Evolutionary conservation across 179 eudicot species (phyloP).

Genomic region (Pouteria campechiana): DNA sequence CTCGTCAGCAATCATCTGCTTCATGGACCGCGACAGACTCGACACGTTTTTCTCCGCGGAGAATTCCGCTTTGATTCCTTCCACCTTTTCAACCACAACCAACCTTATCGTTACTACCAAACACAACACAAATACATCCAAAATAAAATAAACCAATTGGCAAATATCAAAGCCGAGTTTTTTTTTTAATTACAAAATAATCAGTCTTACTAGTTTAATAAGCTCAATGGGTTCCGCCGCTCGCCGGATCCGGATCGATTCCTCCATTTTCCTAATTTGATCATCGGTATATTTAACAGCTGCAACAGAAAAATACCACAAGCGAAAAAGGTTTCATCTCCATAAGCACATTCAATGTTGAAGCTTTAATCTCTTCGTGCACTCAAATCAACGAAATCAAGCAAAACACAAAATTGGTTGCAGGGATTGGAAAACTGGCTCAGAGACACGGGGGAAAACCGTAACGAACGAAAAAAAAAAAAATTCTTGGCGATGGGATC

Average conservation of each 20-base stretch:
- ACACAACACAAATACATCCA: not conserved
- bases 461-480: too few species aligned
- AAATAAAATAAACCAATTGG: not conserved
- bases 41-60: constrained; percentile 21
- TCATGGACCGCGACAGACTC: constrained; percentile 41
- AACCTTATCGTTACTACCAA: not conserved
- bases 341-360: not conserved
- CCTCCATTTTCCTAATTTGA: constrained; percentile 77
- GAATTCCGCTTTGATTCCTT: constrained; percentile 25
- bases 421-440: too few species aligned
- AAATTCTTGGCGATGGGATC: too few species aligned
- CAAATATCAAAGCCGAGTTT: constrained; percentile 3
- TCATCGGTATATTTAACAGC: constrained; percentile 62
- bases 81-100: constrained; percentile 33
- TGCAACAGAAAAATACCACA: constrained; percentile 15
- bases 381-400: not conserved
- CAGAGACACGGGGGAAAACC: too few species aligned
- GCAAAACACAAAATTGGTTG: not conserved
- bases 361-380: not conserved
- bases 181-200: too few species aligned
- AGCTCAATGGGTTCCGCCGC: constrained; percentile 64
- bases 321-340: constrained; percentile 1
- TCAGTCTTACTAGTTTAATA: constrained; percentile 46
- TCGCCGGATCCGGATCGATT: constrained; percentile 61
- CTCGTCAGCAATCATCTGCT: constrained; percentile 48